Evolutionary conservation across 2,329 filamentous ascomycete genomes (phyloP).

Genomic region (Aspergillus sergii): DNA sequence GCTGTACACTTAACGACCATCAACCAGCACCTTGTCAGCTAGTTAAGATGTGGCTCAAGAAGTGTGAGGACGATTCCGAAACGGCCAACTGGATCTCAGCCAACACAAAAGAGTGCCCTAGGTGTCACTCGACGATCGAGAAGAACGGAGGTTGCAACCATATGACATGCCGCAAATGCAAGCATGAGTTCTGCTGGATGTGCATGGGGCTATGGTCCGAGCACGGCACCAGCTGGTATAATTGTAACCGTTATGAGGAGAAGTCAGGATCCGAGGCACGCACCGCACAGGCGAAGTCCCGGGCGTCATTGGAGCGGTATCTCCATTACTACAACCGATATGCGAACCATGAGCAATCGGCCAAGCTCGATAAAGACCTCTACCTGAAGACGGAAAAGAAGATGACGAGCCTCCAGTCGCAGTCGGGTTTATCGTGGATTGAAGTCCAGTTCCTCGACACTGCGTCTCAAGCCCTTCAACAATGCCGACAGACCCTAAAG

Average conservation of each 20-base stretch:
- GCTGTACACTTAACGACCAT: conserved; percentile 85
- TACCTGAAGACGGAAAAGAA: conserved; percentile 97
- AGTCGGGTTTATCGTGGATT: conserved; percentile 97
- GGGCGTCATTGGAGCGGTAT: conserved; percentile 91
- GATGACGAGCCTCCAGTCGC: conserved; percentile 93
- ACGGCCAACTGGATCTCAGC: conserved; percentile 99
- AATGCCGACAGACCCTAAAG: conserved; percentile 96
- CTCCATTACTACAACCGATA: conserved; percentile 99
- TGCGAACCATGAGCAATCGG: conserved; percentile 97
- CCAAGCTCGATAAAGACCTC: conserved; percentile 93
- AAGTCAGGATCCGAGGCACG: conserved; percentile 89
- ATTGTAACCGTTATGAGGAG: conserved; percentile 96
- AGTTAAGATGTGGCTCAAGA: conserved; percentile 95
- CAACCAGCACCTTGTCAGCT: conserved; percentile 89
- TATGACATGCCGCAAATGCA: conserved; percentile 96
- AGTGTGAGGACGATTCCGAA: conserved; percentile 97
- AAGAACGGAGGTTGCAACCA: conserved; percentile 99
- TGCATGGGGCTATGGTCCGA: conserved; percentile 99
- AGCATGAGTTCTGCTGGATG: conserved; percentile 99
- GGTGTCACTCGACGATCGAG: conserved; percentile 94
- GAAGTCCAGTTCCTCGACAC: conserved; percentile 96
- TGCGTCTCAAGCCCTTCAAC: conserved; percentile 89
- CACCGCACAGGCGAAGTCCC: conserved; percentile 86
- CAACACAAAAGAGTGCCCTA: conserved; percentile 97
- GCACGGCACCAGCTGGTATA: conserved; percentile 99